Conservation (phyloP, 148 eudicot species). For the Spergularia marina region DNA sequence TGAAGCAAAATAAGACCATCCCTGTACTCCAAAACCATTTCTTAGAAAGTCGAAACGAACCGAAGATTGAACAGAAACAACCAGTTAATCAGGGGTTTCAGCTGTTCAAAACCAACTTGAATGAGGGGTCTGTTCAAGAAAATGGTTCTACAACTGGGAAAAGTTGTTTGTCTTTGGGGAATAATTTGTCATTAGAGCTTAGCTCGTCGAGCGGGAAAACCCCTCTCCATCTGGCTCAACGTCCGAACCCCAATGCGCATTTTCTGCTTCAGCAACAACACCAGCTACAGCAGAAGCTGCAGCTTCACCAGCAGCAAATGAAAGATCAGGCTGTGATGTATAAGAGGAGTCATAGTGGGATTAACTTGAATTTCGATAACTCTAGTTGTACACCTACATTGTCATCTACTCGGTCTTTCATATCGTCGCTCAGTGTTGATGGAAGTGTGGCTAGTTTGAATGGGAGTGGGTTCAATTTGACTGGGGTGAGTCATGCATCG, state of each 20-base stretch:
- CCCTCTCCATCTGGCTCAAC: constrained; percentile 46
- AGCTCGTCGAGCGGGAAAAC: constrained; percentile 42
- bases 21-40: constrained; percentile 43
- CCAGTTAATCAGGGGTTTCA: constrained; percentile 40
- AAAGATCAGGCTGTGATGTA: constrained; percentile 64
- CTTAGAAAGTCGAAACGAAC: constrained; percentile 38
- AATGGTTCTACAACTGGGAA: constrained; percentile 18
- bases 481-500: constrained; percentile 47
- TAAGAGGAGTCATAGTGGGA: constrained; percentile 58
- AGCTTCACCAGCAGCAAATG: constrained; percentile 51
- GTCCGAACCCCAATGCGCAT: constrained; percentile 32
- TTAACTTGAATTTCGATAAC: constrained; percentile 62
- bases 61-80: constrained; percentile 16
- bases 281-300: constrained; percentile 40
- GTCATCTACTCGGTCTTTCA: constrained; percentile 77
- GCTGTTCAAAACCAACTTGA: constrained; percentile 28
- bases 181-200: constrained; percentile 39
- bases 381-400: constrained; percentile 63
- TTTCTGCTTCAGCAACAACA: constrained; percentile 36
- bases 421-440: constrained; percentile 81
- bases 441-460: constrained; percentile 71
- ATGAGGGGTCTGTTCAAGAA: constrained; percentile 11
- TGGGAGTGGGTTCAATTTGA: constrained; percentile 54
- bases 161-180: constrained; percentile 19
- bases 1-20: constrained; percentile 41